Conservation (phyloP, 805 yeast species). For the Myxozyma monticola region DNA sequence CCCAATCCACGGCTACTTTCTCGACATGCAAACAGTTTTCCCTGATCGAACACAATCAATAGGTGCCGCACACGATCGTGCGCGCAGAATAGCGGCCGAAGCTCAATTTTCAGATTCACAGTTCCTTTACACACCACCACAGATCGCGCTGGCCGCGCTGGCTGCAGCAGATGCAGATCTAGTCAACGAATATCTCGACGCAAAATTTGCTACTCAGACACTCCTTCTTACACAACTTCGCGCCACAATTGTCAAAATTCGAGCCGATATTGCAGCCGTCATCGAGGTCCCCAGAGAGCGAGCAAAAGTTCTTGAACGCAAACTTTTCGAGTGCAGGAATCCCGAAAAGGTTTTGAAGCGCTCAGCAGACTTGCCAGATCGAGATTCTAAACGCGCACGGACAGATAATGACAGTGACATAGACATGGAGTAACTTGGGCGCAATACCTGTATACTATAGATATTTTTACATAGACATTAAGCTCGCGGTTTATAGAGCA, state of each 20-base stretch:
- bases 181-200: slow-evolving; percentile 64
- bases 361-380: too few relatives aligned
- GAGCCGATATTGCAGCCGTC: slow-evolving; percentile 10
- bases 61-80: slow-evolving; percentile 59
- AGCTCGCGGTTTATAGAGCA: too few relatives aligned
- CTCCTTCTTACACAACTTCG: slow-evolving; percentile 30
- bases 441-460: too few relatives aligned
- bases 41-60: slow-evolving; percentile 42
- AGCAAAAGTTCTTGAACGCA: slow-evolving; percentile 39
- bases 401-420: too few relatives aligned
- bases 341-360: slow-evolving; percentile 35
- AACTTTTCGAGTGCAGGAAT: slow-evolving; percentile 38
- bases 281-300: slow-evolving; percentile 38
- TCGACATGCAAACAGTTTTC: slow-evolving; percentile 74
- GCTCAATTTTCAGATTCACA: slow-evolving; percentile 74
- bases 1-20: slow-evolving; percentile 90
- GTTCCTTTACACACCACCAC: slow-evolving; percentile 88
- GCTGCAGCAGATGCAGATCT: slow-evolving; percentile 64
- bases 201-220: slow-evolving; percentile 51
- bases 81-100: slow-evolving; percentile 64
- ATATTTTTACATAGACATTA: too few relatives aligned
- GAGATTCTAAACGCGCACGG: too few relatives aligned
- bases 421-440: too few relatives aligned
- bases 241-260: background rate
- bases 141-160: slow-evolving; percentile 86